A percentile compares a stretch with the other conserved stretches of the same genome.
Evolutionary conservation across 228 moss, liverwort and hornwort species (phyloP).

Genomic region (Sphagnum fallax): DNA sequence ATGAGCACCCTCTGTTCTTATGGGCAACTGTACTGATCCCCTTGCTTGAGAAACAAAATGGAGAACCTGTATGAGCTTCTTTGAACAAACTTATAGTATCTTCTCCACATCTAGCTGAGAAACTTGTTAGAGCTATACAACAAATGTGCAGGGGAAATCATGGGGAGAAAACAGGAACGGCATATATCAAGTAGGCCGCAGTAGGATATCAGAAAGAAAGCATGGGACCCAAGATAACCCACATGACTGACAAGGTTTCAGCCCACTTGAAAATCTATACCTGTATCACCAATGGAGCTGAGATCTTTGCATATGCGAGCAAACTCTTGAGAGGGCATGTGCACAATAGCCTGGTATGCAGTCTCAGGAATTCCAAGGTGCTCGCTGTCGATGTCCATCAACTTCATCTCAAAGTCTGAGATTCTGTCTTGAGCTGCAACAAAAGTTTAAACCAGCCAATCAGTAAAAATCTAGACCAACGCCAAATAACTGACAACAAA

Average conservation of each 20-base stretch:
- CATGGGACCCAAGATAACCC: background rate
- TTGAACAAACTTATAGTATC: too few relatives aligned
- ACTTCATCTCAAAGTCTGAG: slow-evolving; percentile 95
- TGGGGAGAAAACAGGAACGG: too few relatives aligned
- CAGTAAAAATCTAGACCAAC: background rate
- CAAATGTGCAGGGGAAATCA: too few relatives aligned
- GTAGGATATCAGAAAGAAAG: too few relatives aligned
- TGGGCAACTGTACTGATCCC: too few relatives aligned
- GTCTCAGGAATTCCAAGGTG: slow-evolving; percentile 94
- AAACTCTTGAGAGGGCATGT: slow-evolving; percentile 87
- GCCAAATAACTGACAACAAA: background rate
- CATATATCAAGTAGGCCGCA: too few relatives aligned
- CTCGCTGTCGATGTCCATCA: slow-evolving; percentile 99
- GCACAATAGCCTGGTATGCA: slow-evolving; percentile 75
- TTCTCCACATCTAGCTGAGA: too few relatives aligned
- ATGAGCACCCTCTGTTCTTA: too few relatives aligned
- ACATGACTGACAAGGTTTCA: background rate
- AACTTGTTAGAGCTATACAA: too few relatives aligned
- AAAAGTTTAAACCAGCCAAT: background rate
- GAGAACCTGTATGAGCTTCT: too few relatives aligned
- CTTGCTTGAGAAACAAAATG: too few relatives aligned
- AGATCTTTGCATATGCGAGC: slow-evolving; percentile 88
- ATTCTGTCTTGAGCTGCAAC: slow-evolving; percentile 79
- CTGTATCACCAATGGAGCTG: slow-evolving; percentile 96
- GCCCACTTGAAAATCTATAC: slow-evolving; percentile 10